A percentile compares a stretch with the other conserved stretches of the same genome.
Evolutionary conservation across 2,329 filamentous ascomycete genomes (phyloP).

Genomic region (Claviceps arundinis): DNA sequence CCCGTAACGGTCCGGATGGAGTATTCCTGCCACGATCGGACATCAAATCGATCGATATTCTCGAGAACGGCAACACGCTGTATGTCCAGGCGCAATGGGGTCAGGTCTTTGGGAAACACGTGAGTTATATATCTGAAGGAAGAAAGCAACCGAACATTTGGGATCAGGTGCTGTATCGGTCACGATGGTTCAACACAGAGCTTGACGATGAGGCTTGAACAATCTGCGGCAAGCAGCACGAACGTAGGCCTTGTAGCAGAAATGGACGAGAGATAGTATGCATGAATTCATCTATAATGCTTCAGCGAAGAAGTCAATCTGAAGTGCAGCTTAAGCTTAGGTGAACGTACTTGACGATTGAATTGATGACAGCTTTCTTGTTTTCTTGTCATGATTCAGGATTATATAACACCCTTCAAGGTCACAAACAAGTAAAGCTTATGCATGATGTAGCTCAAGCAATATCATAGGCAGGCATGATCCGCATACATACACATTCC

Average conservation of each 20-base stretch:
- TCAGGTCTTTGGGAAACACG: neutral
- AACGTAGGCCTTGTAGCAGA: neutral
- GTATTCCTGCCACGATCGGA: neutral
- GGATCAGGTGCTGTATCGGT: neutral
- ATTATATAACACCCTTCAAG: too few relatives aligned
- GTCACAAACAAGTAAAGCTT: too few relatives aligned
- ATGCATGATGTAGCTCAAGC: too few relatives aligned
- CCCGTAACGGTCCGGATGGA: neutral
- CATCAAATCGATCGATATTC: neutral
- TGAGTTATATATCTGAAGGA: neutral
- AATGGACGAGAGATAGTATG: too few relatives aligned
- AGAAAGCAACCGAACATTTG: neutral
- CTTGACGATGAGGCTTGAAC: neutral
- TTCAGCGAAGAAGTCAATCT: too few relatives aligned
- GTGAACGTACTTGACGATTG: too few relatives aligned
- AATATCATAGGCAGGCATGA: too few relatives aligned
- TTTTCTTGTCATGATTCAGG: too few relatives aligned
- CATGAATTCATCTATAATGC: too few relatives aligned
- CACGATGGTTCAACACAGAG: neutral
- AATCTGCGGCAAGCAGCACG: neutral
- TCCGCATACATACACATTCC: too few relatives aligned
- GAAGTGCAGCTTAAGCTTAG: too few relatives aligned
- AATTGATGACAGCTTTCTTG: too few relatives aligned
- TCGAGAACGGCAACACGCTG: neutral
- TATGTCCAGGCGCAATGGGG: conserved; percentile 2